Base-by-base conservation (phyloP, 2,329 filamentous ascomycete genomes). In the Arthrobotrys conoides region DNA sequence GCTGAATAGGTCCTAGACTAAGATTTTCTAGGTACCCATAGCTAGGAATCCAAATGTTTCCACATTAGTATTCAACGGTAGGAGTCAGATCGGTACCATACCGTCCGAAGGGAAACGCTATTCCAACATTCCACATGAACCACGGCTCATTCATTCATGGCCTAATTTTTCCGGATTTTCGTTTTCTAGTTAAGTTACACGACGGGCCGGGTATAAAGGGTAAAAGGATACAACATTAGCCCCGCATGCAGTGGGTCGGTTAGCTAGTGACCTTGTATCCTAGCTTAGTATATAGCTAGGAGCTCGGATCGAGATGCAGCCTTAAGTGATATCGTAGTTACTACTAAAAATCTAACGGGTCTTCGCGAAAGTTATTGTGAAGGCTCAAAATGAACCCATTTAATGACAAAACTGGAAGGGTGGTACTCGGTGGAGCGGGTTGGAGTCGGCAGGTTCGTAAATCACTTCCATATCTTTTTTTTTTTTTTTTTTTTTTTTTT, bases 361-460 rank as follows among this genome's bases (percentile, higher is more conserved):
- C 18, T 27, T 41, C 20, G 36, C 16, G 18, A 53, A 22, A 24
- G 10, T 30, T 1, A 2, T 41, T n/a, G 24, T 3, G 9, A 61
- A 27, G 5, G 3, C n/a, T 24, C 24, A 1, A 30, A 5, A 77
- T 77, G 73, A 77, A 77, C 30, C 73, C 73, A 1, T 77, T 77
- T 36, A 68, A 71, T 53, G 67, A 53, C 20, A n/a, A 66, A 22
- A 77, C 67, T 8, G 67, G 67, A 22, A 49, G 61, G 27, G 53
- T 77, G 20, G 73, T 71, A 1, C 63, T 77, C 16, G 73, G 73
- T 14, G 73, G 73, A n/a, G 73, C 73, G 46, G 73, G 73, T 22
- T 77, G 73, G 73, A 77, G 73, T 63, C 67, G 67, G 22, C 73
- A 77, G 73, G 73, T 77, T 41, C 64, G 24, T 83, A 86, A 87